phyloP scores from a whole-genome alignment of 2,329 filamentous ascomycete species.

The Fusarium mangiferae region DNA sequence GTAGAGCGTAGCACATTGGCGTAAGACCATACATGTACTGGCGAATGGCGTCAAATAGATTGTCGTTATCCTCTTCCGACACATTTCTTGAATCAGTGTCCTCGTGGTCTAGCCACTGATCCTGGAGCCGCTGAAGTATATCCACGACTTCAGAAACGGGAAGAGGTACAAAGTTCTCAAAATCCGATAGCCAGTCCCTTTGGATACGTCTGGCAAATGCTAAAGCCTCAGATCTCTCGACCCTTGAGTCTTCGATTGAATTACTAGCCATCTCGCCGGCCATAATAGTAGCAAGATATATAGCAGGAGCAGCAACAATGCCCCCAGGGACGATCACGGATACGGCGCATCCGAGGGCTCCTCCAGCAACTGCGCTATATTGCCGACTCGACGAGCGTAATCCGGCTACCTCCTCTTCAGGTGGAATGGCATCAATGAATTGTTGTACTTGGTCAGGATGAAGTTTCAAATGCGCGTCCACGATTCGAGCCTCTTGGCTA shows the following conservation, averaged over 20 bases:
- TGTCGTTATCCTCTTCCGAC: background rate
- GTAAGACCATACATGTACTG: background rate
- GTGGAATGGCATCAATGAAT: background rate
- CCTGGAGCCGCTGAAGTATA: background rate
- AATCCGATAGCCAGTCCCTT: background rate
- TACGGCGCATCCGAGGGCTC: no score
- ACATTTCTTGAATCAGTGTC: fast-evolving
- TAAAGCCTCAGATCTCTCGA: background rate
- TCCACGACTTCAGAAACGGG: background rate
- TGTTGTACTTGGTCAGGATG: background rate
- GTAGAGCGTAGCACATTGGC: fast-evolving
- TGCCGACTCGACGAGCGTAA: background rate
- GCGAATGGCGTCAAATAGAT: background rate
- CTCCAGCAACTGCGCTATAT: no score
- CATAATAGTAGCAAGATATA: no score
- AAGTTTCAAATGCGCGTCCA: background rate
- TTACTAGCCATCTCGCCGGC: no score
- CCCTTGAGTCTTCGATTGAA: background rate
- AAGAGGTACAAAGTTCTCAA: background rate
- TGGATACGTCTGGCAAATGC: fast-evolving
- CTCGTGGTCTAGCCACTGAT: background rate
- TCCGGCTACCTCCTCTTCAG: fast-evolving
- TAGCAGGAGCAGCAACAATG: no score
- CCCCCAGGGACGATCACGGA: no score
- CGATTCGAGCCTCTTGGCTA: background rate